Base-by-base conservation (phyloP, 805 yeast species). In the Suhomyces faveliae region DNA sequence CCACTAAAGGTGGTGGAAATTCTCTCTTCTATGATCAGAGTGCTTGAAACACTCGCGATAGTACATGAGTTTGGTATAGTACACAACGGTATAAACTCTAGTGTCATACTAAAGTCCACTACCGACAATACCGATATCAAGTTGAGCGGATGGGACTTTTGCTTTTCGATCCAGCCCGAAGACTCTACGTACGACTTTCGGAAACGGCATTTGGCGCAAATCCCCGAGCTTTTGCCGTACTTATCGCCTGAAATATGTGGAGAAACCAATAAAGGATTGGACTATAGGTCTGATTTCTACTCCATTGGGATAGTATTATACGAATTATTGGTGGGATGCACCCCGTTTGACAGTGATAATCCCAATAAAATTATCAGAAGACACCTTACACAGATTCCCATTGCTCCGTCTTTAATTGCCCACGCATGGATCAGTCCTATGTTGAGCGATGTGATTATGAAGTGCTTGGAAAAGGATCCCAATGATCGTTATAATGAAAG, bases 211-310 rank as follows among this genome's bases (percentile, higher is more conserved):
- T 60, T 70, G 49, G 56, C 62, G 45, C 64, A 63, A 24, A 60
- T 75, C 12, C 64, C 67, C 2, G 71, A 68, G 23, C 63, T 71
- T 49, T 56, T 77, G 17, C 78, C 79, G 0, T 79, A 71, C 52
- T 70, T 76, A 51, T 73, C 81, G 1, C 83, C 83, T 0, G 83
- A 79, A 56, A 66, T 72, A 5, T 68, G 77, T 20, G 74, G 78
- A 1, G 70, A 68, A 22, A 50, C 57, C 9, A 62, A 62, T 24
- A 57, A 67, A 11, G 58, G 67, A 4, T 77, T 74, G 17, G 81
- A 78, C 50, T 70, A 61, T 53, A 62, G 79, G 41, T 67, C 82
- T 0, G 83, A 79, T 55, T 64, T 76, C 41, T 79, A 78, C 57
- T 67, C 78, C 23, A 44, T 77, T 8, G 83, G 83, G 30, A 67